Conservation (phyloP, 305 asterid species). For the Fraxinus xanthoxyloides region DNA sequence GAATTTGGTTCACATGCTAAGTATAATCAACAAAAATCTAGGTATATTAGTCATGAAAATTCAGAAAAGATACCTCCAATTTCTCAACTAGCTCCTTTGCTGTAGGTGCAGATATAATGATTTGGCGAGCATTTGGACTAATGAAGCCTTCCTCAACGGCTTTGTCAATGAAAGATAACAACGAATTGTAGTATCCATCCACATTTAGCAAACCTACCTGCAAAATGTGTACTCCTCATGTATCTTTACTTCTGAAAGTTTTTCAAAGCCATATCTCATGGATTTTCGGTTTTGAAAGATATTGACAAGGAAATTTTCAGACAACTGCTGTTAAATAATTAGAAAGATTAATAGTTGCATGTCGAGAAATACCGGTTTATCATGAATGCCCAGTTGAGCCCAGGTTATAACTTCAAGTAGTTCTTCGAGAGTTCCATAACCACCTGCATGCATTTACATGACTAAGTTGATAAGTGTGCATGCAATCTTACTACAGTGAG, state of each 20-base stretch:
- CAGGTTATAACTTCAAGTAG: constrained; percentile 24
- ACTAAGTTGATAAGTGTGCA: neutral
- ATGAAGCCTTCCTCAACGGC: constrained; percentile 29
- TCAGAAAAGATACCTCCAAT: constrained; percentile 47
- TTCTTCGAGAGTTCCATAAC: constrained; percentile 26
- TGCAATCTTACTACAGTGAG: neutral
- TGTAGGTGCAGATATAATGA: constrained; percentile 89
- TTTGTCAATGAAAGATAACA: constrained; percentile 22
- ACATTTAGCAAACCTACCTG: constrained; percentile 28
- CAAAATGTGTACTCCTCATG: constrained; percentile 9
- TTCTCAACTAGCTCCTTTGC: constrained; percentile 76
- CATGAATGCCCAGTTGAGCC: constrained; percentile 30
- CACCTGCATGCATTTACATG: constrained; percentile 4
- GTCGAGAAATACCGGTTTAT: constrained; percentile 21
- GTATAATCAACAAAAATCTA: neutral
- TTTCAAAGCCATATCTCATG: neutral
- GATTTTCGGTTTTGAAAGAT: neutral
- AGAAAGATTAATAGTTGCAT: neutral
- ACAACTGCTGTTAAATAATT: neutral
- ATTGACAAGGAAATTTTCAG: neutral
- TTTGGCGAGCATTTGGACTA: constrained; percentile 63
- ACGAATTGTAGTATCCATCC: constrained; percentile 25
- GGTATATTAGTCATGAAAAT: neutral
- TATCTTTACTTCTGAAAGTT: neutral
- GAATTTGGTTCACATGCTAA: neutral